Base-by-base conservation (phyloP, 2,329 filamentous ascomycete species). In the Colletotrichum somersetense region DNA sequence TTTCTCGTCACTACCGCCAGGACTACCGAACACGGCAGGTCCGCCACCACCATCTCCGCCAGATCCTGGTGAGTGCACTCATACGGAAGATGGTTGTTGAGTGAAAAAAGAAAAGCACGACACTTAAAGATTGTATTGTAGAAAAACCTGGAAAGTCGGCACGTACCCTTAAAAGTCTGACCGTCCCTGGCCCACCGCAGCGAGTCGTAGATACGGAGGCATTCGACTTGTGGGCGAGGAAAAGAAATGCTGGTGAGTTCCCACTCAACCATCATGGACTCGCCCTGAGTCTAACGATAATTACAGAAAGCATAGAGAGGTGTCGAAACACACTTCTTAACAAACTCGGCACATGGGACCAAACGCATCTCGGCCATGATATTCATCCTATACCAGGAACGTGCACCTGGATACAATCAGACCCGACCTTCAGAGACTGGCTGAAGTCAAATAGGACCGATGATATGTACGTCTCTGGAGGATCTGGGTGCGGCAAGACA, bases 401-500 rank as follows among this genome's bases (percentile, higher is more conserved):
- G 0, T 77, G 76, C 52, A 52, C 70, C 20, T 77, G 75, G 75
- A 75, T 77, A 55, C 67, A 68, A 10, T 58, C 68, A 1, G 58
- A 73, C 16, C 7, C 50, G 0, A 52, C 58, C 11, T 76, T 77
- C 50, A 73, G 67, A 14, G 56, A 56, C 16, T 77, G 76, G 75
- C 40, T 73, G 26, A 67, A 66, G 5, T 73, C 73, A 30, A 59
- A 61, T 12, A 53, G 30, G 1, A 69, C 73, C 10, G 70, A 65
- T 2, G 72, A 70, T 2, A 44, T 77, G 1, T 73, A 74, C 12
- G 71, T 76, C 10, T 38, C 63, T 5, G 76, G 75, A 3, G 46
- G 33, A 1, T 61, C 75, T 1, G 76, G 75, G 1, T 67, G 65
- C 18, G 77, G 77, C 3, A 78, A 78, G 61, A 75, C 77, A 3